Evolutionary conservation across 345 rosid genomes (phyloP).

Genomic region (Aquilaria malaccensis): DNA sequence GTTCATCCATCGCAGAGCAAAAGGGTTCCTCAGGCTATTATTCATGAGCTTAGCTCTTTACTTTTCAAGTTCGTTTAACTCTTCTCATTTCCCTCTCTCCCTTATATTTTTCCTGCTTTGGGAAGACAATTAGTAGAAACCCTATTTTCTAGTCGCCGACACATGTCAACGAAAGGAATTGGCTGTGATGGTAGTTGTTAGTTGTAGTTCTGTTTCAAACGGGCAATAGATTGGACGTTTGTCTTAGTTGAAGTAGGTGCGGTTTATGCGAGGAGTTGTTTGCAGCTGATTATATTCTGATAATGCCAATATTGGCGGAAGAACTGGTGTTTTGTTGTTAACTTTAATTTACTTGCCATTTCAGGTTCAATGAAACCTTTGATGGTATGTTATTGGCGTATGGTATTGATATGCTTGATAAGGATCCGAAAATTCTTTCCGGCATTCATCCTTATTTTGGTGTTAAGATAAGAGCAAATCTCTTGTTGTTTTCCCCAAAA

Average conservation of each 20-base stretch:
- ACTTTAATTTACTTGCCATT: constrained; percentile 1
- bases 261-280: background rate
- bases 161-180: too few relatives aligned
- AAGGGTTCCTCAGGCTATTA: constrained; percentile 41
- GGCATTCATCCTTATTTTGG: constrained; percentile 59
- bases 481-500: constrained; percentile 63
- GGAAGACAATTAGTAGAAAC: too few relatives aligned
- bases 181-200: too few relatives aligned
- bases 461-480: constrained; percentile 39
- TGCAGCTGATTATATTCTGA: too few relatives aligned
- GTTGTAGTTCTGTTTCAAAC: background rate
- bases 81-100: background rate
- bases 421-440: constrained; percentile 50
- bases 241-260: too few relatives aligned
- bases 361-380: constrained; percentile 57
- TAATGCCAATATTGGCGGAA: too few relatives aligned
- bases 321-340: background rate
- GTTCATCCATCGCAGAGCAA: constrained; percentile 59
- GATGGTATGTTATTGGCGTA: constrained; percentile 73
- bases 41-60: constrained; percentile 60
- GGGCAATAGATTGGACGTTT: too few relatives aligned
- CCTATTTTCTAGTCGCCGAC: too few relatives aligned
- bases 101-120: background rate
- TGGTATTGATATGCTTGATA: constrained; percentile 33
- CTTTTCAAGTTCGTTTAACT: constrained; percentile 56